Conservation (phyloP, 176 grass and related monocot species). For the Hordeum vulgare region DNA sequence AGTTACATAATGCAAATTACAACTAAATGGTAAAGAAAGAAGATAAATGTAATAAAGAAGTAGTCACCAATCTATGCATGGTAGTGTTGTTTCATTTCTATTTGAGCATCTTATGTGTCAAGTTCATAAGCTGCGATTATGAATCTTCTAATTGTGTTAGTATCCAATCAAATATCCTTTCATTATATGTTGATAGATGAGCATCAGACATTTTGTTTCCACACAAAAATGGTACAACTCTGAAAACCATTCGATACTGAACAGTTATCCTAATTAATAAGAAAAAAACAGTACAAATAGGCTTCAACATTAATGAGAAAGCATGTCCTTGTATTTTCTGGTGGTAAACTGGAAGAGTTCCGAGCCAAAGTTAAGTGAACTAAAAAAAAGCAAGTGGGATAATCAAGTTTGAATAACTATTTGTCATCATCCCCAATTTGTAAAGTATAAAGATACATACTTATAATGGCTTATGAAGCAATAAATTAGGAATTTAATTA, state of each 20-base stretch:
- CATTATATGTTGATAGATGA: not conserved
- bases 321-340: not conserved
- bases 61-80: not conserved
- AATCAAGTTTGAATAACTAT: conserved; percentile 9
- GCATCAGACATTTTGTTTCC: not conserved
- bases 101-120: not conserved
- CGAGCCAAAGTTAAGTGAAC: not conserved
- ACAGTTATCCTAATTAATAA: not conserved
- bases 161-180: not conserved
- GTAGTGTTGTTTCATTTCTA: not conserved
- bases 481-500: not conserved
- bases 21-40: conserved; percentile 2
- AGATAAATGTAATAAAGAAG: not conserved
- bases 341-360: not conserved
- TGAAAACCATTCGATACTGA: not conserved
- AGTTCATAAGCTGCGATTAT: not conserved
- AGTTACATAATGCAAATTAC: conserved; percentile 11
- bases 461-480: not conserved
- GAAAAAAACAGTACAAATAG: not conserved
- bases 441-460: not conserved
- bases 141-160: not conserved
- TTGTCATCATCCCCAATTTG: not conserved
- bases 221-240: not conserved
- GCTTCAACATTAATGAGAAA: not conserved
- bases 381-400: not conserved